These are phyloP conservation scores for Gastrolobium villosum DNA, from an alignment of 306 rosid genomes.

Conservation along the genomic window DNA sequence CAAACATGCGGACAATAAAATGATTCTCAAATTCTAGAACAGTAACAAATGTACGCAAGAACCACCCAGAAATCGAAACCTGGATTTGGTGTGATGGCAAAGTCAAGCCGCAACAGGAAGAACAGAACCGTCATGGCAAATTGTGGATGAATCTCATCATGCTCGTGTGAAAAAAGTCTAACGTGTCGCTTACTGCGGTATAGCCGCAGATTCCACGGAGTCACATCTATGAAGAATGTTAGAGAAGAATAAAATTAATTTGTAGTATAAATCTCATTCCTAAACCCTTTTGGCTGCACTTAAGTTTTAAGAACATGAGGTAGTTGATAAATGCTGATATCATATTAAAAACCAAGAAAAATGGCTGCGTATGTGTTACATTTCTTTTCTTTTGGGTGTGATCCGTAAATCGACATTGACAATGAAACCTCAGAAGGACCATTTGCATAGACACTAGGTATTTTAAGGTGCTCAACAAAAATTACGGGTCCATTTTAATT, in stretches of 20 bases:
- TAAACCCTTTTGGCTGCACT: background rate
- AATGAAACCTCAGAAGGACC: background rate
- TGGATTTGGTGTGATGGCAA: background rate
- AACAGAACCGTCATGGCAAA: background rate
- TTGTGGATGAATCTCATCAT: constrained; percentile 8
- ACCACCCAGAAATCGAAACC: constrained; percentile 17
- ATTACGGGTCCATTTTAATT: too few relatives aligned
- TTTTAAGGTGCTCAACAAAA: too few relatives aligned
- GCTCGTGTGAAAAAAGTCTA: background rate
- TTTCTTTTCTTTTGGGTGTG: background rate
- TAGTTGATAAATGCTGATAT: background rate
- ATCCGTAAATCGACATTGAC: background rate
- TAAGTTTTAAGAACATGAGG: background rate
- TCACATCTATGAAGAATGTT: background rate
- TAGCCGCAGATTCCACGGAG: constrained; percentile 1
- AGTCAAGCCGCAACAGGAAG: background rate
- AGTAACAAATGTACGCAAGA: too few relatives aligned
- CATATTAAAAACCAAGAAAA: background rate
- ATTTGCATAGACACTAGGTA: constrained; percentile 14
- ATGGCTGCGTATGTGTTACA: background rate
- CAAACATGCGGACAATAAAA: too few relatives aligned
- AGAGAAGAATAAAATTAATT: background rate
- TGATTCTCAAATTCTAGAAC: too few relatives aligned
- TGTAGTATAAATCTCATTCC: background rate
- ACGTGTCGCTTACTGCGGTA: background rate